phyloP scores from a whole-genome alignment of 768 basidiomycete genomes.

The Porpolomopsis calyptriformis region DNA sequence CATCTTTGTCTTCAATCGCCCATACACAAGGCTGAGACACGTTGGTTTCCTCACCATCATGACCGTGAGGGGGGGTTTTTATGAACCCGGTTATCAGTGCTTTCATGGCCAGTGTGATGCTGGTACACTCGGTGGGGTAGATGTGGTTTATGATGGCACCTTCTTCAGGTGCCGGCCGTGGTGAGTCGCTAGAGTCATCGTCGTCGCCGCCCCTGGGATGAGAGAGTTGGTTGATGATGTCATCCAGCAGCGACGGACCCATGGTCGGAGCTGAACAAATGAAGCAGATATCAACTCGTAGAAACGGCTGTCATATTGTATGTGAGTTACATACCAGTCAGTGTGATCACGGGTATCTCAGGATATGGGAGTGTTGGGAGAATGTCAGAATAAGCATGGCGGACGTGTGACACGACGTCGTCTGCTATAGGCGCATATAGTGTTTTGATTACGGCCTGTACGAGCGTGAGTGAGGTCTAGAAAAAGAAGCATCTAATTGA shows the following conservation, averaged over 20 bases:
- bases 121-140: conserved; percentile 48
- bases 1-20: neutral
- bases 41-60: neutral
- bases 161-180: neutral
- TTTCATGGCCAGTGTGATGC: conserved; percentile 42
- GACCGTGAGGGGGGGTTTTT: conserved; percentile 23
- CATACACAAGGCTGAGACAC: neutral
- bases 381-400: conserved; percentile 31
- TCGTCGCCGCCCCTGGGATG: conserved; percentile 11
- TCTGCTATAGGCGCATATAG: conserved; percentile 41
- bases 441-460: conserved; percentile 34
- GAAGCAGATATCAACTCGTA: neutral
- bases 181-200: conserved; percentile 2
- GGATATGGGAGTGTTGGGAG: conserved; percentile 47
- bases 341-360: conserved; percentile 50
- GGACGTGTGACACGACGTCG: conserved; percentile 33
- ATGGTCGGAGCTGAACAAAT: conserved; percentile 29
- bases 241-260: conserved; percentile 36
- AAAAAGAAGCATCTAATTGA: neutral
- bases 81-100: conserved; percentile 44
- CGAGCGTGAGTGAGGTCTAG: conserved; percentile 4
- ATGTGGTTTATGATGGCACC: conserved; percentile 33
- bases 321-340: conserved; percentile 35
- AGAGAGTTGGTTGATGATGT: conserved; percentile 30
- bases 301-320: neutral